A percentile compares a stretch with the other conserved stretches of the same genome.
Evolutionary conservation across 202 grass and related monocot genomes (phyloP).

Genomic region (Setaria italica): DNA sequence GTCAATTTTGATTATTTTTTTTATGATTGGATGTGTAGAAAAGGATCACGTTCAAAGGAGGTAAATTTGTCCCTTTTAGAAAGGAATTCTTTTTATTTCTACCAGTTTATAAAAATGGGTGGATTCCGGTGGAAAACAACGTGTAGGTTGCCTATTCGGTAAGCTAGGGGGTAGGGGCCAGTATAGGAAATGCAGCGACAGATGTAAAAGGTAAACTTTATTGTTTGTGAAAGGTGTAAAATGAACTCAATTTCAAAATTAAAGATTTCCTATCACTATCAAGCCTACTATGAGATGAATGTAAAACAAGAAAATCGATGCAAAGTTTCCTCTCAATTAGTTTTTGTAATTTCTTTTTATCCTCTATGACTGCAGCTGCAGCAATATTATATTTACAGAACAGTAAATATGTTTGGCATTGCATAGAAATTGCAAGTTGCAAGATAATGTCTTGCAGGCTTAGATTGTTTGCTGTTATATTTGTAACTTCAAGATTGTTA

Average conservation of each 20-base stretch:
- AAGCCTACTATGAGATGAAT: background rate
- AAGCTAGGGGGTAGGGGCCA: background rate
- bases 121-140: background rate
- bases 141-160: background rate
- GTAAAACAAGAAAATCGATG: background rate
- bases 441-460: background rate
- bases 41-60: background rate
- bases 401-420: background rate
- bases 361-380: background rate
- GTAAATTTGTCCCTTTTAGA: background rate
- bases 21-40: background rate
- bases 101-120: background rate
- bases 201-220: background rate
- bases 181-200: background rate
- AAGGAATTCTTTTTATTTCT: background rate
- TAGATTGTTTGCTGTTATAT: background rate
- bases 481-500: no score
- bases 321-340: background rate
- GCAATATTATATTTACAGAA: background rate
- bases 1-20: background rate
- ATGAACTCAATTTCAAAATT: background rate
- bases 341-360: background rate
- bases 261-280: background rate
- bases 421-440: background rate
- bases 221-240: background rate